phyloP scores from a whole-genome alignment of 2,329 filamentous ascomycete genomes.

The Lachnellula occidentalis region DNA sequence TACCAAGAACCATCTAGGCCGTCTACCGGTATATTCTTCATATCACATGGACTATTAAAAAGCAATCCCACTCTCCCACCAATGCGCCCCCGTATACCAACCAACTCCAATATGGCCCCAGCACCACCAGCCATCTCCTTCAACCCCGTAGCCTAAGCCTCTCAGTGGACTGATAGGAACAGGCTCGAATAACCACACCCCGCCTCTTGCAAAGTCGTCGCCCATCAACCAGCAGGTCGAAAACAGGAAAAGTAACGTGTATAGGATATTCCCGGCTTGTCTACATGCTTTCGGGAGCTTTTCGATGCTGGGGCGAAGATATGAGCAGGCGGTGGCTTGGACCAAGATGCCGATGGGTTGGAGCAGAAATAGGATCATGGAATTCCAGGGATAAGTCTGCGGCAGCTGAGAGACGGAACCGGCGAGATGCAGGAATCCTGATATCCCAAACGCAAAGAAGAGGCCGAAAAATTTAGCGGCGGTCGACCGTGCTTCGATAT shows the following conservation, averaged over 20 bases:
- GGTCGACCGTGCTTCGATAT: slow-evolving; percentile 34
- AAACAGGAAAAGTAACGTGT: slow-evolving; percentile 62
- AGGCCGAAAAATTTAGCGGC: slow-evolving; percentile 33
- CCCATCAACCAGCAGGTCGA: slow-evolving; percentile 59
- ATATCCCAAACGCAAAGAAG: slow-evolving; percentile 57
- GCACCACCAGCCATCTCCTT: slow-evolving; percentile 61
- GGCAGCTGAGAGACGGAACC: slow-evolving; percentile 65
- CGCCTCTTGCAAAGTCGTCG: slow-evolving; percentile 69
- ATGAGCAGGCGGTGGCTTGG: slow-evolving; percentile 43
- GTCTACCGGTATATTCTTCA: neutral
- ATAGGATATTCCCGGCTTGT: slow-evolving; percentile 53
- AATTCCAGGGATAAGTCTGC: slow-evolving; percentile 42
- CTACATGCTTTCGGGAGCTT: slow-evolving; percentile 41
- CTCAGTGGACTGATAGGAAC: slow-evolving; percentile 71
- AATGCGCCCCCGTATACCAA: slow-evolving; percentile 56
- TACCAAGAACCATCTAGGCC: neutral
- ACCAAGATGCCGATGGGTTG: slow-evolving; percentile 61
- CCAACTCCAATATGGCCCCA: slow-evolving; percentile 49
- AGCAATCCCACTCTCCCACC: slow-evolving; percentile 53
- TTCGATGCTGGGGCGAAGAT: slow-evolving; percentile 31
- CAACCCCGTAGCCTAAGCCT: slow-evolving; percentile 55
- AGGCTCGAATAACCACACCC: slow-evolving; percentile 77
- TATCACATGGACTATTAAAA: slow-evolving; percentile 1
- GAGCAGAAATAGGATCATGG: slow-evolving; percentile 65
- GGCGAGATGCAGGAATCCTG: slow-evolving; percentile 63